Percentiles rank a stretch among this genome's conserved stretches.
Conservation (phyloP, 352 stramenopile species). For the Pythium aquatile region DNA sequence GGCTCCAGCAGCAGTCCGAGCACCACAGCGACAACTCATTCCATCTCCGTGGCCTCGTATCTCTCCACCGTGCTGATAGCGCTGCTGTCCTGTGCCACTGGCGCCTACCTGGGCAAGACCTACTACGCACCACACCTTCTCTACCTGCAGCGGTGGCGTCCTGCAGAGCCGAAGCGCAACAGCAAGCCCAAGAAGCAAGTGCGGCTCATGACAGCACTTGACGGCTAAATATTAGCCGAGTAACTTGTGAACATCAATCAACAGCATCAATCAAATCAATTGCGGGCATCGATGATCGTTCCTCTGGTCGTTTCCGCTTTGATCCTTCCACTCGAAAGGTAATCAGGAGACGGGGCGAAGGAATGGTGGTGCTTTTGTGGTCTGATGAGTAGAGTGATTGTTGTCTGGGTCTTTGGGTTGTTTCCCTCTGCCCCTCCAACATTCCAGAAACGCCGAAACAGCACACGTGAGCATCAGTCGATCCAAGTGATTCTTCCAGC, state of each 20-base stretch:
- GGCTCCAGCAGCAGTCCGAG: conserved; percentile 9
- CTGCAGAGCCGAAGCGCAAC: conserved; percentile 7
- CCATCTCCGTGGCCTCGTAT: conserved; percentile 23
- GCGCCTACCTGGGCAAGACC: conserved; percentile 19
- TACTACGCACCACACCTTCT: conserved; percentile 21
- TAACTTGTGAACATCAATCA: conserved; percentile 2
- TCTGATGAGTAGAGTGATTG: neutral
- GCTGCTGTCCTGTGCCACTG: conserved; percentile 15
- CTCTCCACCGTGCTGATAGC: conserved; percentile 18
- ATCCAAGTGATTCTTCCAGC: neutral
- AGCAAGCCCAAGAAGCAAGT: conserved; percentile 23
- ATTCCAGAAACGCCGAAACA: neutral
- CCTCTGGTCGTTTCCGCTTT: neutral
- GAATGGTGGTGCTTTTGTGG: neutral
- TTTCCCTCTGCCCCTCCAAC: neutral
- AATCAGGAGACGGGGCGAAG: neutral
- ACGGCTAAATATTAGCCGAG: neutral
- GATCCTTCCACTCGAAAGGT: neutral
- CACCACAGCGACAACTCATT: neutral
- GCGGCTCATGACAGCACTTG: conserved; percentile 2
- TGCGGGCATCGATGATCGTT: too few species aligned
- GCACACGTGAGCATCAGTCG: neutral
- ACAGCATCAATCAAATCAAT: neutral
- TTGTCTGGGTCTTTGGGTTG: neutral
- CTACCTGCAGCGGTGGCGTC: conserved; percentile 7